Conservation (phyloP, 352 stramenopile genomes). For the Phytophthora sp. region DNA sequence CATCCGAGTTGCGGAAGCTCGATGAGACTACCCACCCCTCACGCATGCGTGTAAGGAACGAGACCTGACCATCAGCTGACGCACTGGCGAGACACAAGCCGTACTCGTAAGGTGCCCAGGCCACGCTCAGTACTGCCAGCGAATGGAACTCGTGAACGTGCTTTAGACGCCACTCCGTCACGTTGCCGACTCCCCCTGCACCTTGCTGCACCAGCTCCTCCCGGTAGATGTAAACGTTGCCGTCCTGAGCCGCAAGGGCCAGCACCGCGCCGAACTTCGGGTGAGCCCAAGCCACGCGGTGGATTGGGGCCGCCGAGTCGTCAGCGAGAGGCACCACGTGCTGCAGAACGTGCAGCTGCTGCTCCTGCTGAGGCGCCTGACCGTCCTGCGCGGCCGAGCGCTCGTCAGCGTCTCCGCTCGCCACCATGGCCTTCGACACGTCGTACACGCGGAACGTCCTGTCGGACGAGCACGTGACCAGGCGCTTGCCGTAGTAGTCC, state of each 20-base stretch:
- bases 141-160: constrained; percentile 78
- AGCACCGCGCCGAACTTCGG: constrained; percentile 86
- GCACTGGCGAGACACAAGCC: constrained; percentile 80
- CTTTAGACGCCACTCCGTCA: constrained; percentile 79
- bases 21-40: constrained; percentile 84
- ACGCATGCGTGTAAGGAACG: constrained; percentile 80
- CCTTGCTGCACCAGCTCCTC: constrained; percentile 73
- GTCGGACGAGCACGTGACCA: constrained; percentile 84
- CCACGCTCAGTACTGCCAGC: constrained; percentile 79
- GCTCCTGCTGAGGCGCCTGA: constrained; percentile 8
- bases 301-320: constrained; percentile 71
- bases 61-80: constrained; percentile 84
- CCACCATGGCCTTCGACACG: constrained; percentile 58
- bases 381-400: constrained; percentile 3
- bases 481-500: constrained; percentile 88
- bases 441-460: constrained; percentile 88
- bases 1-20: constrained; percentile 77
- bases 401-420: constrained; percentile 6
- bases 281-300: constrained; percentile 86
- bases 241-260: constrained; percentile 79
- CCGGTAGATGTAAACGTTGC: constrained; percentile 87
- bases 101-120: constrained; percentile 89
- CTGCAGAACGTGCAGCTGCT: constrained; percentile 53
- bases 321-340: constrained; percentile 67
- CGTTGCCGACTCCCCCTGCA: constrained; percentile 23